Percentiles rank a stretch among this genome's conserved stretches.
Evolutionary conservation across 2,329 filamentous ascomycete genomes (phyloP).

Genomic region (Pezicula rhizophila): DNA sequence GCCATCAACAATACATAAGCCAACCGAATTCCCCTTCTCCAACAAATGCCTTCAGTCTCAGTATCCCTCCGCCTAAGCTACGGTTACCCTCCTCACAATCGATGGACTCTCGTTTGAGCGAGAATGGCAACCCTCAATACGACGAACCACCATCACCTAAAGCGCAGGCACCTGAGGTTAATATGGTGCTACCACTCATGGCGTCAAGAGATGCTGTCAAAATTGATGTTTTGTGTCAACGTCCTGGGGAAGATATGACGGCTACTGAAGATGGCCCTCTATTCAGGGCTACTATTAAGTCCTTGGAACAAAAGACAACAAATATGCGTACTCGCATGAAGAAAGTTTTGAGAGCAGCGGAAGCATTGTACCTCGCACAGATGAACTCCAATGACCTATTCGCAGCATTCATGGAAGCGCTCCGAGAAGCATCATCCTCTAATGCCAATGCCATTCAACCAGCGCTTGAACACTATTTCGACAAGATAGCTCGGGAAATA

Average conservation of each 20-base stretch:
- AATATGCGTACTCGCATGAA: constrained; percentile 95
- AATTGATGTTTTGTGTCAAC: constrained; percentile 80
- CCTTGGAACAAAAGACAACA: constrained; percentile 90
- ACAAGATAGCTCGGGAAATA: constrained; percentile 91
- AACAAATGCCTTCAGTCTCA: constrained; percentile 54
- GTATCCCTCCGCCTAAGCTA: constrained; percentile 63
- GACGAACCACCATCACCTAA: constrained; percentile 55
- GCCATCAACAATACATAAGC: constrained; percentile 33
- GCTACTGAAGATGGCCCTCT: constrained; percentile 87
- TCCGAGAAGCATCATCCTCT: constrained; percentile 81
- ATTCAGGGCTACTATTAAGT: constrained; percentile 94
- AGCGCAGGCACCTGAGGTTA: constrained; percentile 31
- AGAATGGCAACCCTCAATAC: constrained; percentile 48
- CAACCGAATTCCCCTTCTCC: constrained; percentile 64
- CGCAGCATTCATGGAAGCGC: constrained; percentile 72
- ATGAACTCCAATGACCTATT: constrained; percentile 81
- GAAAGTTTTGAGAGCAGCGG: constrained; percentile 89
- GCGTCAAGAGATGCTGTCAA: constrained; percentile 48
- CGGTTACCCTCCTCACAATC: constrained; percentile 84
- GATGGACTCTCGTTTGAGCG: constrained; percentile 74
- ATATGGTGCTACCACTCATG: constrained; percentile 3
- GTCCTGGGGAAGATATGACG: constrained; percentile 78
- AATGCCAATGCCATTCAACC: constrained; percentile 97
- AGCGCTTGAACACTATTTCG: constrained; percentile 95
- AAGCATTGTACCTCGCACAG: constrained; percentile 77